Conservation (phyloP, 306 rosid species). For the Casuarina equisetifolia region DNA sequence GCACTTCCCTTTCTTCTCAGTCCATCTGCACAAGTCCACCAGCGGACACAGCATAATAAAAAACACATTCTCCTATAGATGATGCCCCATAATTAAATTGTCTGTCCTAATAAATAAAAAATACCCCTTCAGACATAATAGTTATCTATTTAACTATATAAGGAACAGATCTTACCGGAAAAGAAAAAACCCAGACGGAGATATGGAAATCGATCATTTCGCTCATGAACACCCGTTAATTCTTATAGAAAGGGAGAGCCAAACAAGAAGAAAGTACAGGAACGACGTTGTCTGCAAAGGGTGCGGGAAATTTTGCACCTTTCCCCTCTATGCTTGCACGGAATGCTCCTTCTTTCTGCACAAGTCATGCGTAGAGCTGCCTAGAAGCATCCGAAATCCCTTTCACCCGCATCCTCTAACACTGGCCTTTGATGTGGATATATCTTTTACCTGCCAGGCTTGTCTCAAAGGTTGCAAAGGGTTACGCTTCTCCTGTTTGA, state of each 20-base stretch:
- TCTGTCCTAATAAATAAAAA: too few species aligned
- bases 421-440: neutral
- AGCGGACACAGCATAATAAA: too few species aligned
- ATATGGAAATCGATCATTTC: neutral
- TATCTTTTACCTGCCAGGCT: neutral
- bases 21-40: too few species aligned
- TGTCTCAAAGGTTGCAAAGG: neutral
- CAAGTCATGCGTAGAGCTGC: slow-evolving; percentile 4
- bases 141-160: too few species aligned
- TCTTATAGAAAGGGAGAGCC: neutral
- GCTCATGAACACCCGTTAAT: neutral
- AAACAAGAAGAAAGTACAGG: neutral
- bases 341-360: slow-evolving; percentile 7
- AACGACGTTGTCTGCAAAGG: neutral
- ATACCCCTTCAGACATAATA: too few species aligned
- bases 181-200: neutral
- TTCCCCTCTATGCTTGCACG: neutral
- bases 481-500: neutral
- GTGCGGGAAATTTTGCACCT: neutral
- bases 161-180: too few species aligned
- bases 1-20: too few species aligned
- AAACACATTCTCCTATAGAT: too few species aligned
- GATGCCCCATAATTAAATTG: too few species aligned
- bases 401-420: neutral
- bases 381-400: neutral